Base-by-base conservation (phyloP, 2,329 filamentous ascomycete genomes). In the Trichoderma sp. region DNA sequence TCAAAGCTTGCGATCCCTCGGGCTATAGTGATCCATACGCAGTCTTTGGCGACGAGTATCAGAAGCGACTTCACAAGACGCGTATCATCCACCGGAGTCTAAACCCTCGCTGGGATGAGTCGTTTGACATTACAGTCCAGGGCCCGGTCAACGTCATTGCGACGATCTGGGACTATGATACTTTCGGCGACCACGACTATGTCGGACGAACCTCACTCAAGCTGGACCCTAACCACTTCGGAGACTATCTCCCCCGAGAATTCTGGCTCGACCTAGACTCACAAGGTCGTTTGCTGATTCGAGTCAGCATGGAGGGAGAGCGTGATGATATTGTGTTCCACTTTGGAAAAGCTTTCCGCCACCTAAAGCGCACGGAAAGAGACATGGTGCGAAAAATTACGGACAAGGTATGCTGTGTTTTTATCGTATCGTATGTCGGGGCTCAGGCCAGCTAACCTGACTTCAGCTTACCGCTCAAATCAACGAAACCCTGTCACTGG, bases 301-400 rank as follows among this genome's bases (percentile, higher is more conserved):
- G 94, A 70, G 93, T 99, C 63, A 97, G 93, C 76, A 99, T 99
- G 95, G 95, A 99, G 80, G 95, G 95, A 61, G 95, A 99, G 80
- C 88, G 95, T 70, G 95, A 99, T 76, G 95, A 99, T 76, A 99
- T 99, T 68, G 92, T 97, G 75, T 99, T 99, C 79, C 94, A 97
- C 76, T 98, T 98, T 79, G 95, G 94, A 73, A 98, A 97, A 80
- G 92, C 95, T 29, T 99, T 99, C 82, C 88, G 95, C 56, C 93
- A 94, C 69, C 84, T 99, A 73, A 98, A 98, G 84, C 89, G 95
- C 72, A 97, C 94, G 0, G 94, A 99, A 81, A 88, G 94, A 74
- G 95, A 99, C 78, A 99, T 99, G 95, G 97, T 96, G 65, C 89
- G 95, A 70, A 96, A 94, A 80, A 95, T 98, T 75, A 98, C 95